Percentiles rank a stretch among this genome's conserved stretches.
Evolutionary conservation across 208 protist species (phyloP).

Genomic region (Crithidia expoeki): DNA sequence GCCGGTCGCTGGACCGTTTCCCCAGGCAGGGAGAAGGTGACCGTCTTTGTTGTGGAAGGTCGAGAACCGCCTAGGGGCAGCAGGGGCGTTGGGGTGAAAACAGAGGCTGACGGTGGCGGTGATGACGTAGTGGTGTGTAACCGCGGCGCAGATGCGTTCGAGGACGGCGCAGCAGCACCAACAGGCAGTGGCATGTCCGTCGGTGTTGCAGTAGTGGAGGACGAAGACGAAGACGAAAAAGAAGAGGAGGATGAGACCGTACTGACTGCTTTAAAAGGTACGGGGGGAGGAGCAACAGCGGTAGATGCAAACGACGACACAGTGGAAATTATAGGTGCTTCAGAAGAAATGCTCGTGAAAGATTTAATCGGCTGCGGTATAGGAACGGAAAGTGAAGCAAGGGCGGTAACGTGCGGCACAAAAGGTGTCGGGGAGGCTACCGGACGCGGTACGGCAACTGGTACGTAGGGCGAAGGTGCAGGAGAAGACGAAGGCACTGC

Average conservation of each 20-base stretch:
- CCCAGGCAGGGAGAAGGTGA: conserved; percentile 16
- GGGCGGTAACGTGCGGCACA: neutral
- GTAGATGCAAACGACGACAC: neutral
- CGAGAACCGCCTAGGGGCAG: neutral
- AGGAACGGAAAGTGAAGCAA: neutral
- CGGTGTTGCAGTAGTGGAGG: neutral
- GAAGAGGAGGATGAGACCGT: neutral
- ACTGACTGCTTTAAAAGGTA: neutral
- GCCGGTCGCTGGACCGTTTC: neutral
- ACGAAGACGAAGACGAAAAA: neutral
- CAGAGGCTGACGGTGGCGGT: conserved; percentile 9
- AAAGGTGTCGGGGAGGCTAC: neutral
- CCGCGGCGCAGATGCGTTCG: neutral
- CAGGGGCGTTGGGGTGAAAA: neutral
- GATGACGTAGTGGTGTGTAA: conserved; percentile 5
- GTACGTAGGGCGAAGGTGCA: neutral
- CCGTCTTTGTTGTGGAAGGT: conserved; percentile 1
- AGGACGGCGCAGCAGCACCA: neutral
- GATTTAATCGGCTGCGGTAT: neutral
- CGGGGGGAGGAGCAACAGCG: neutral
- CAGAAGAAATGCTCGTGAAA: neutral
- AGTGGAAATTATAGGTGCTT: neutral
- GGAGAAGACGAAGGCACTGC: neutral
- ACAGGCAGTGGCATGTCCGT: conserved; percentile 1
- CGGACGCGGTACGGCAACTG: neutral